Evolutionary conservation across 176 grass and related monocot genomes (phyloP).

Genomic region (Avena sativa): DNA sequence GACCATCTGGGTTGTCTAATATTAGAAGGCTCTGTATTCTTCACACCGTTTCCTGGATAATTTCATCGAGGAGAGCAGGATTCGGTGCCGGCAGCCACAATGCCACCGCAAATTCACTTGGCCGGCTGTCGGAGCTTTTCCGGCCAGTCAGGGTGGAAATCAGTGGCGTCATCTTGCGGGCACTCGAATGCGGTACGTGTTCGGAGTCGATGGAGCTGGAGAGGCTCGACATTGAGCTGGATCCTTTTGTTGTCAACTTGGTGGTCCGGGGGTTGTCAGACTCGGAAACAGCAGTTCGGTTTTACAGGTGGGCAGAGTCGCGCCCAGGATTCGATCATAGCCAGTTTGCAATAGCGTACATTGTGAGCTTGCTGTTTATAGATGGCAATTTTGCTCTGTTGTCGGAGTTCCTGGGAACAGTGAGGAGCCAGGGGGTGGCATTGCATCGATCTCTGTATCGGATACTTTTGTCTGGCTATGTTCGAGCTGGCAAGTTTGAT

Average conservation of each 20-base stretch:
- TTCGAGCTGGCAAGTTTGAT: conserved; percentile 46
- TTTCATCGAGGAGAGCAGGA: conserved; percentile 1
- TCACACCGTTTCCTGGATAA: conserved; percentile 37
- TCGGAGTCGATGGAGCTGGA: conserved; percentile 53
- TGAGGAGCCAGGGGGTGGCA: conserved; percentile 52
- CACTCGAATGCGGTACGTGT: conserved; percentile 41
- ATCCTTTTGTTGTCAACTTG: conserved; percentile 59
- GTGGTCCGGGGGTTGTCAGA: conserved; percentile 62
- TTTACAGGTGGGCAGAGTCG: conserved; percentile 73
- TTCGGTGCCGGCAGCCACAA: background rate
- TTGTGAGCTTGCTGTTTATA: conserved; percentile 58
- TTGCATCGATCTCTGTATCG: conserved; percentile 72
- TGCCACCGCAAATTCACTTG: background rate
- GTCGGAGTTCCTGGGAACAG: conserved; percentile 53
- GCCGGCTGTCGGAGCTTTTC: conserved; percentile 43
- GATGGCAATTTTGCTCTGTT: conserved; percentile 60
- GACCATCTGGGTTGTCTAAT: conserved; percentile 43
- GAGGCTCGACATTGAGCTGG: conserved; percentile 54
- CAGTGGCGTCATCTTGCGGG: conserved; percentile 34
- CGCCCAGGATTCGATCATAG: conserved; percentile 56
- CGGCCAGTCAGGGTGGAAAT: conserved; percentile 14
- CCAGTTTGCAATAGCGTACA: conserved; percentile 55
- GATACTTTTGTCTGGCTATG: conserved; percentile 61
- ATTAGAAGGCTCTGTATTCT: conserved; percentile 32
- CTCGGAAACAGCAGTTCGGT: conserved; percentile 54